phyloP scores from a whole-genome alignment of 2,329 filamentous ascomycete genomes.

The Lithohypha guttulata region DNA sequence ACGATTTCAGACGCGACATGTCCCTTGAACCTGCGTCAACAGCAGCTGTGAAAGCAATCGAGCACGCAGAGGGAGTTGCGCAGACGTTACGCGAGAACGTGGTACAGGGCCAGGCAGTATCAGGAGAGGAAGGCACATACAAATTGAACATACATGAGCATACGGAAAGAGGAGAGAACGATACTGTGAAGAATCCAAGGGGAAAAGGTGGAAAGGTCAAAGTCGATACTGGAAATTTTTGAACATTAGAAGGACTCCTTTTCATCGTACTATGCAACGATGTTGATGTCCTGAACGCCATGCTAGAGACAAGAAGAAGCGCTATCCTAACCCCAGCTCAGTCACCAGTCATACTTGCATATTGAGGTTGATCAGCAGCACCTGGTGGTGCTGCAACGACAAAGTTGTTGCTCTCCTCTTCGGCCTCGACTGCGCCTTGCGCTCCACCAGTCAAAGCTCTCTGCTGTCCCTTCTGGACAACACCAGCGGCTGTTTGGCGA shows the following conservation, averaged over 20 bases:
- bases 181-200: constrained; percentile 56
- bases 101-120: constrained; percentile 61
- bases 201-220: constrained; percentile 17
- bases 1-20: constrained; percentile 60
- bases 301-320: constrained; percentile 25
- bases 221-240: constrained; percentile 19
- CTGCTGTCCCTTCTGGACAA: constrained; percentile 25
- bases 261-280: background rate
- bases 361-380: constrained; percentile 60
- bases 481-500: constrained; percentile 45
- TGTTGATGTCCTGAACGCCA: constrained; percentile 14
- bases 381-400: constrained; percentile 70
- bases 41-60: constrained; percentile 53
- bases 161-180: constrained; percentile 87
- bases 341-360: constrained; percentile 76
- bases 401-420: constrained; percentile 27
- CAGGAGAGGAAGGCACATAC: constrained; percentile 26
- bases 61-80: constrained; percentile 74
- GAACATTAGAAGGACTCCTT: background rate
- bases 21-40: constrained; percentile 47
- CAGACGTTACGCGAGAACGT: constrained; percentile 71
- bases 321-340: constrained; percentile 32
- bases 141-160: constrained; percentile 76
- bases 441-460: too few relatives aligned
- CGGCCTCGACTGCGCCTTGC: constrained; percentile 32